phyloP scores from a whole-genome alignment of 2,329 filamentous ascomycete genomes.

The Alternaria brassicicola region DNA sequence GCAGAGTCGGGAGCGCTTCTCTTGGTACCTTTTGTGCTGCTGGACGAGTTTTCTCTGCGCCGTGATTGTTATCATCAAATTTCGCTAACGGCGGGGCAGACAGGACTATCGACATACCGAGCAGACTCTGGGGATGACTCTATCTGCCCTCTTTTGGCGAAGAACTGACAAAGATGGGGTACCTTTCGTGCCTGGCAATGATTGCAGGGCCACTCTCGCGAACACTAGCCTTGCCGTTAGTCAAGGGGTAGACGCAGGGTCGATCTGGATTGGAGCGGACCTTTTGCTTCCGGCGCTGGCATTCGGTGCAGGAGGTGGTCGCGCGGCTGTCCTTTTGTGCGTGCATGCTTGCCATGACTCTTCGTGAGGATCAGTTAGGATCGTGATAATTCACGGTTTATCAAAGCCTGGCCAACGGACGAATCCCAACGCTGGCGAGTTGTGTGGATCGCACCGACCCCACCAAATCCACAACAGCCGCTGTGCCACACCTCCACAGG shows the following conservation, averaged over 20 bases:
- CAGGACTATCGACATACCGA: constrained; percentile 21
- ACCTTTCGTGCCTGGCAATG: constrained; percentile 57
- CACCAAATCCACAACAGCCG: constrained; percentile 9
- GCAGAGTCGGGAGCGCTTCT: constrained; percentile 22
- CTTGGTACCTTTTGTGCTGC: constrained; percentile 27
- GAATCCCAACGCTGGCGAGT: constrained; percentile 2
- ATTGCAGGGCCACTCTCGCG: constrained; percentile 59
- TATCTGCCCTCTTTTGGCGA: constrained; percentile 40
- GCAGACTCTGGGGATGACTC: constrained; percentile 25
- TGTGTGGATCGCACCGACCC: constrained; percentile 8
- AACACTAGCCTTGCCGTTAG: constrained; percentile 50
- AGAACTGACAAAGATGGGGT: constrained; percentile 57
- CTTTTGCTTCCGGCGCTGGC: constrained; percentile 60
- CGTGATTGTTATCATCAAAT: constrained; percentile 3
- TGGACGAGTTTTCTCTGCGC: constrained; percentile 20
- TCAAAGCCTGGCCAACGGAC: constrained; percentile 6
- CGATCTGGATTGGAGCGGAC: constrained; percentile 32
- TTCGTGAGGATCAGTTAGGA: not conserved
- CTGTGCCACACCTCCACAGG: constrained; percentile 11
- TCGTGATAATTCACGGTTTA: not conserved
- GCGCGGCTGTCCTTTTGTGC: constrained; percentile 32
- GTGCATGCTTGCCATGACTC: constrained; percentile 24
- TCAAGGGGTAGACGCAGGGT: constrained; percentile 7
- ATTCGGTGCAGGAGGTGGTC: constrained; percentile 54
- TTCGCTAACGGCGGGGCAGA: not conserved